These are phyloP conservation scores for Niebla homalea DNA, from an alignment of 495 filamentous ascomycete genomes.

Conservation along the genomic window DNA sequence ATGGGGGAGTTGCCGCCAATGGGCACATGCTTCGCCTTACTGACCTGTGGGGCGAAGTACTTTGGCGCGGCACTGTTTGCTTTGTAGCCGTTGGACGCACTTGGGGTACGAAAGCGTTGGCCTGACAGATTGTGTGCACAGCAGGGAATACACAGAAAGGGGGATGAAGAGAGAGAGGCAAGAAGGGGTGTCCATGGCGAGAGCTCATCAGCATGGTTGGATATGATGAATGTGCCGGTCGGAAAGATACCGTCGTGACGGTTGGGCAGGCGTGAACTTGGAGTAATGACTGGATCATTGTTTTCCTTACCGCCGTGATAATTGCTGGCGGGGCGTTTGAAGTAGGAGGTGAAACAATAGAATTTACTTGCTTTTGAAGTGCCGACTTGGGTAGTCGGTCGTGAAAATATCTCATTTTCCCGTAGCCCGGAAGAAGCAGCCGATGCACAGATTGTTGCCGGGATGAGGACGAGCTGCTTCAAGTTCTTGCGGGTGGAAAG, in stretches of 20 bases:
- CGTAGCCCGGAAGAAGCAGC: too few relatives aligned
- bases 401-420: conserved; percentile 11
- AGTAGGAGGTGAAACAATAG: background rate
- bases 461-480: conserved; percentile 62
- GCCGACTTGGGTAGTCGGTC: background rate
- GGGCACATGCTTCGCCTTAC: conserved; percentile 31
- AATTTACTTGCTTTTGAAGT: background rate
- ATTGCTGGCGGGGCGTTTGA: background rate
- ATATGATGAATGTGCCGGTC: conserved; percentile 75
- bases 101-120: conserved; percentile 53
- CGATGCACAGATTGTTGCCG: conserved; percentile 34
- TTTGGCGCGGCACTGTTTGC: conserved; percentile 14
- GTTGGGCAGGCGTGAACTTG: conserved; percentile 11
- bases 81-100: conserved; percentile 19
- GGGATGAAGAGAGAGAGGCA: conserved; percentile 55
- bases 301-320: background rate
- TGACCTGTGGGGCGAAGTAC: conserved; percentile 15
- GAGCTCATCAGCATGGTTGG: conserved; percentile 91
- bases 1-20: too few relatives aligned
- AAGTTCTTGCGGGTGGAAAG: conserved; percentile 39
- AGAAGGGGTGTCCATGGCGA: conserved; percentile 92
- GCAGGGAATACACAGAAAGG: conserved; percentile 88
- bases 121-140: conserved; percentile 83
- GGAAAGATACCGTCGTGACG: conserved; percentile 60
- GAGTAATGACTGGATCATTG: background rate